Evolutionary conservation across 805 yeast genomes (phyloP).

Genomic region (Yamadazyma phyllophila): DNA sequence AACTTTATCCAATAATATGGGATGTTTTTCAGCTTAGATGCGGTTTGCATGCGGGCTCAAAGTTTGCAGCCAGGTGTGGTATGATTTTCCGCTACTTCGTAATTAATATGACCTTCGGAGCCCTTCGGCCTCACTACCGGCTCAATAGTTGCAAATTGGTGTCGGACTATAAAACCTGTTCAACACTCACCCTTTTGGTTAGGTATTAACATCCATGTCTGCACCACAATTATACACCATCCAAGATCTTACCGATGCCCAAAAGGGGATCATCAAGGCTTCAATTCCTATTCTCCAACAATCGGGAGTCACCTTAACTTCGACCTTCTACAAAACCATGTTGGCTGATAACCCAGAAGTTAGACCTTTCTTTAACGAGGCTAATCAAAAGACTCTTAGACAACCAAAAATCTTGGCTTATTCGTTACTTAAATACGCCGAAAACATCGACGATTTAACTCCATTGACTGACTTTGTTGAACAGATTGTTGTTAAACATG

Average conservation of each 20-base stretch:
- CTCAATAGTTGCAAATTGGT: too few relatives aligned
- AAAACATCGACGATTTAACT: slow-evolving; percentile 56
- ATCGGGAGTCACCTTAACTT: slow-evolving; percentile 54
- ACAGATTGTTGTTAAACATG: slow-evolving; percentile 64
- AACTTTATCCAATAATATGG: neutral
- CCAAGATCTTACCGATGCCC: slow-evolving; percentile 27
- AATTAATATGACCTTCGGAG: neutral
- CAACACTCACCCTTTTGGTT: neutral
- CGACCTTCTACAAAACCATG: slow-evolving; percentile 56
- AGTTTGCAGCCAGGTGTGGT: slow-evolving; percentile 1
- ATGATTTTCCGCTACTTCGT: neutral
- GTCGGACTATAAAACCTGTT: neutral
- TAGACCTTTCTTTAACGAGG: slow-evolving; percentile 56
- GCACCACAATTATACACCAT: slow-evolving; percentile 25
- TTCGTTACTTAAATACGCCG: slow-evolving; percentile 60
- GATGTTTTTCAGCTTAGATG: neutral
- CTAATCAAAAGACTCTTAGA: slow-evolving; percentile 51
- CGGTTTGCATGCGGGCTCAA: neutral
- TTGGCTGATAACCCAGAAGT: slow-evolving; percentile 52
- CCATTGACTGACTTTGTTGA: slow-evolving; percentile 53
- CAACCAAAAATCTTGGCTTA: slow-evolving; percentile 68
- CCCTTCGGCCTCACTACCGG: too few relatives aligned
- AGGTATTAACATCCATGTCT: neutral
- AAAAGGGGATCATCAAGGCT: slow-evolving; percentile 37
- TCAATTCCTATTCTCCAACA: slow-evolving; percentile 56